These are phyloP conservation scores for Cryptosporidium parvum DNA, from an alignment of 169 alveolate species.

Conservation along the genomic window DNA sequence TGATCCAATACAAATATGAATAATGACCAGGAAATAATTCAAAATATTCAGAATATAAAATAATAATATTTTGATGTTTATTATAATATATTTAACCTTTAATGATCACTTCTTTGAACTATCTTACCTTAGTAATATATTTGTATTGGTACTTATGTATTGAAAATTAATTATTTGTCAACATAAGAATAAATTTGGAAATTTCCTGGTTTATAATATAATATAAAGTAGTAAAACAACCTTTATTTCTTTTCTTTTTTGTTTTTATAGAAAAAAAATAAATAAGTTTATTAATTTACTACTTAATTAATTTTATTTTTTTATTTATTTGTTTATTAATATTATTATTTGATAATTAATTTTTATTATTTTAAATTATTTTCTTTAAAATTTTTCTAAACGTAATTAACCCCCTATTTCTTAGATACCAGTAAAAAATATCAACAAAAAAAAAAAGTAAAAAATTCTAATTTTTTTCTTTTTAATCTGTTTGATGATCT, in stretches of 20 bases:
- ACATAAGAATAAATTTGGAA: conserved; percentile 2
- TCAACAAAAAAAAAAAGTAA: too few species aligned
- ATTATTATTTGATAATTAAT: too few species aligned
- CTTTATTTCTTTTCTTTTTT: too few species aligned
- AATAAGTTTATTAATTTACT: too few species aligned
- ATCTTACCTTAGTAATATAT: background rate
- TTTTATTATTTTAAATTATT: too few species aligned
- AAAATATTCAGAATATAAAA: too few species aligned
- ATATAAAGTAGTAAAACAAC: too few species aligned
- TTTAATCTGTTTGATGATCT: background rate
- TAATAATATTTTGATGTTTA: background rate
- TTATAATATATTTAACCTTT: background rate
- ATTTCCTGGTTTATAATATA: background rate
- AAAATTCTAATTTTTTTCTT: too few species aligned
- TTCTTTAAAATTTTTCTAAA: too few species aligned
- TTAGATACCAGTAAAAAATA: conserved; percentile 1
- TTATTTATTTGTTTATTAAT: too few species aligned
- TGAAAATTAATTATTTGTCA: background rate
- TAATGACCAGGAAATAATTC: background rate
- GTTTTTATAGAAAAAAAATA: too few species aligned
- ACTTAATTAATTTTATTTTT: too few species aligned
- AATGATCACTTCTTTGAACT: background rate
- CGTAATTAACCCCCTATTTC: background rate
- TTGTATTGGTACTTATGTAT: background rate
- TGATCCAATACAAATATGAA: background rate